A percentile compares a stretch with the other conserved stretches of the same genome.
These are phyloP conservation scores for Pichia norvegensis DNA, from an alignment of 1,139 yeast species.

Conservation along the genomic window DNA sequence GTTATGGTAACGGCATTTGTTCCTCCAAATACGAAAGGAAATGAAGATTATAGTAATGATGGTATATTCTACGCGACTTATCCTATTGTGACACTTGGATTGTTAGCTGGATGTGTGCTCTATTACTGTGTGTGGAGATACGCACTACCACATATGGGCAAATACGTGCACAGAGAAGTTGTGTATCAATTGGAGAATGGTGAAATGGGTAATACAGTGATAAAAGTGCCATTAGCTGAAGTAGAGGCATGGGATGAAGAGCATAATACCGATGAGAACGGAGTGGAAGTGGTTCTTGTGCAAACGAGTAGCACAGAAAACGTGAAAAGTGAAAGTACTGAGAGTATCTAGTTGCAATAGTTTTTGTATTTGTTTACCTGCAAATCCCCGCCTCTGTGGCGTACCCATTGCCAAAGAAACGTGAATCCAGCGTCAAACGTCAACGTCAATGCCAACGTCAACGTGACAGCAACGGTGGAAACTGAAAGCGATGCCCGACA, in stretches of 20 bases:
- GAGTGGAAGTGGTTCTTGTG: no score
- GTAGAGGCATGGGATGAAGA: constrained; percentile 31
- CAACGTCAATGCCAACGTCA: no score
- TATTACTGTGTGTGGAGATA: constrained; percentile 35
- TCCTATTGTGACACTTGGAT: constrained; percentile 28
- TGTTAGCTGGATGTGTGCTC: constrained; percentile 28
- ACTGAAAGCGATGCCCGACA: no score
- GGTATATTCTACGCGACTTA: constrained; percentile 30
- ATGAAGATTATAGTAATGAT: constrained; percentile 28
- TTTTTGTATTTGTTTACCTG: no score
- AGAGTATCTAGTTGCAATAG: no score
- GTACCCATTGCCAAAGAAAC: no score
- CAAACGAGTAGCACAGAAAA: no score
- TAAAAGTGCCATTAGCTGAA: constrained; percentile 31
- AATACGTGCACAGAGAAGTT: constrained; percentile 31
- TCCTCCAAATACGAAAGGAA: constrained; percentile 33
- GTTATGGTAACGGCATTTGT: constrained; percentile 37
- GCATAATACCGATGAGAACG: not conserved
- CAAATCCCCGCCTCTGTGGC: no score
- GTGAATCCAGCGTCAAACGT: no score
- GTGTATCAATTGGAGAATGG: constrained; percentile 32
- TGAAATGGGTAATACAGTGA: constrained; percentile 35
- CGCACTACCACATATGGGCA: constrained; percentile 31
- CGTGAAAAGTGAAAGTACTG: no score
- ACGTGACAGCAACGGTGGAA: no score